These are phyloP conservation scores for Austroboletus niveus DNA, from an alignment of 1,284 basidiomycete genomes.

Conservation along the genomic window DNA sequence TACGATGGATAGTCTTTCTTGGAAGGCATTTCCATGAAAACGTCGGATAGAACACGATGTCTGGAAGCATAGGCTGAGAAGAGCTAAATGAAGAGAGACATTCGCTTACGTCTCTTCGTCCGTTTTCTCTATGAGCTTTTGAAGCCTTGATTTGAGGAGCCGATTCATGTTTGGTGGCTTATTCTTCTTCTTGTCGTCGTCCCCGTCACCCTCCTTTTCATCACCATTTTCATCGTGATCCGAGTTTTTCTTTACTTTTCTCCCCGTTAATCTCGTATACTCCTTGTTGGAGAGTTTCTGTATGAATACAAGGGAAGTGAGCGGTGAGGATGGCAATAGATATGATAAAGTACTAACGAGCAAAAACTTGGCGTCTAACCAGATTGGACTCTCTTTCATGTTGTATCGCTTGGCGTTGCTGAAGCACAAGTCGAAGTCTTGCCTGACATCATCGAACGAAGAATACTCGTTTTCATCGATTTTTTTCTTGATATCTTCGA, in stretches of 20 bases:
- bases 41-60: conserved; percentile 66
- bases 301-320: conserved; percentile 6
- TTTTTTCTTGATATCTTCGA: conserved; percentile 83
- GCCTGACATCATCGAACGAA: conserved; percentile 68
- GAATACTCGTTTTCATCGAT: conserved; percentile 66
- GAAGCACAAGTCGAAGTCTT: conserved; percentile 86
- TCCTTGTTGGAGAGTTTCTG: conserved; percentile 71
- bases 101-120: conserved; percentile 51
- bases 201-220: conserved; percentile 40
- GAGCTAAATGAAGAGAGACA: neutral
- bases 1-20: conserved; percentile 81
- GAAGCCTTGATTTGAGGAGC: conserved; percentile 60
- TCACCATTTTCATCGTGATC: conserved; percentile 44
- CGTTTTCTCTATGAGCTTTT: conserved; percentile 68
- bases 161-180: conserved; percentile 62
- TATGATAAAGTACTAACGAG: conserved; percentile 35
- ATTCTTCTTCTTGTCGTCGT: conserved; percentile 48
- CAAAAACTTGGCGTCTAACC: conserved; percentile 75
- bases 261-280: conserved; percentile 55
- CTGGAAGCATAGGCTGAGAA: conserved; percentile 34
- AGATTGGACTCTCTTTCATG: conserved; percentile 81
- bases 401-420: conserved; percentile 91
- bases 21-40: conserved; percentile 84
- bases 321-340: neutral
- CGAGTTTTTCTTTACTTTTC: conserved; percentile 41